Conservation (phyloP, 306 rosid species). For the Quercus berberidifolia region DNA sequence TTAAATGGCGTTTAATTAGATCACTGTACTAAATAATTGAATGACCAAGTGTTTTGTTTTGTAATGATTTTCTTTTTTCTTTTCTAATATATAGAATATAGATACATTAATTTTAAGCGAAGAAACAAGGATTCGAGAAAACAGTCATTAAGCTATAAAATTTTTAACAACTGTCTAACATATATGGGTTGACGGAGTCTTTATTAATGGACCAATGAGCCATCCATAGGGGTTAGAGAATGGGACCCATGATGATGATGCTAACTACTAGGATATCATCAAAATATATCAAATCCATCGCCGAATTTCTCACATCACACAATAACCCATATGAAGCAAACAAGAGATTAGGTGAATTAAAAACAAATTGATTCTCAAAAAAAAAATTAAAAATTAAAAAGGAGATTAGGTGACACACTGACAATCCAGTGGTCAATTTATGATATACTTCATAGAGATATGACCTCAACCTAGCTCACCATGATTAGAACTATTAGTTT, state of each 20-base stretch:
- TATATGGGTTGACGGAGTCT: slow-evolving; percentile 45
- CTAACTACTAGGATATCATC: slow-evolving; percentile 23
- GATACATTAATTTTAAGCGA: no score
- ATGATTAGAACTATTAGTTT: not conserved
- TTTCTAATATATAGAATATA: not conserved
- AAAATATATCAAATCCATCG: slow-evolving; percentile 16
- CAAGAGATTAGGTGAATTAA: slow-evolving; percentile 23
- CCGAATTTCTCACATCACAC: slow-evolving; percentile 3
- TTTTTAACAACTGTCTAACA: not conserved
- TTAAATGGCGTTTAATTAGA: slow-evolving; percentile 20
- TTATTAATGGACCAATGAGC: slow-evolving; percentile 26
- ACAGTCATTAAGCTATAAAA: no score
- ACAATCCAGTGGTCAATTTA: not conserved
- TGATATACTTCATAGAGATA: not conserved
- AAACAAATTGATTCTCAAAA: slow-evolving; percentile 23
- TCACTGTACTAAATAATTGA: slow-evolving; percentile 34
- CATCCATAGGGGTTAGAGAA: slow-evolving; percentile 23
- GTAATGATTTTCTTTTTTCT: slow-evolving; percentile 14
- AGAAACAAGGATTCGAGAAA: no score
- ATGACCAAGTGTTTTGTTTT: slow-evolving; percentile 17
- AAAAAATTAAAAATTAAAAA: slow-evolving; percentile 7
- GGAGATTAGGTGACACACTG: slow-evolving; percentile 13
- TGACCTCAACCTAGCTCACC: not conserved
- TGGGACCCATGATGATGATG: slow-evolving; percentile 30
- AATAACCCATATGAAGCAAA: slow-evolving; percentile 25